Conservation (phyloP, 179 eudicot species). For the Beta macrorhiza region DNA sequence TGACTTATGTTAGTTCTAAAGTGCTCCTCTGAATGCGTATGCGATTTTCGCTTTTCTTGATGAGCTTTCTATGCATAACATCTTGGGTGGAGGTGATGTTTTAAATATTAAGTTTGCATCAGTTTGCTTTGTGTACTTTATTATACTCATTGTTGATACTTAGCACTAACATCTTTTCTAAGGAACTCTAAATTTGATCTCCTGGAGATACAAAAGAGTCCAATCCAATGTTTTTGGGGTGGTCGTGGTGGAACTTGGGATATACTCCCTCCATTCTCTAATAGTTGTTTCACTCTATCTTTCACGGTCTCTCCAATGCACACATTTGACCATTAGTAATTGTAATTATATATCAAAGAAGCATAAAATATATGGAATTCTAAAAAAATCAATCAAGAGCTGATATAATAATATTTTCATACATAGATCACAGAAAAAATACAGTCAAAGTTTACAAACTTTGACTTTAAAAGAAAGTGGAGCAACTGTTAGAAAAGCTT, state of each 20-base stretch:
- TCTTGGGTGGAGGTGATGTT: neutral
- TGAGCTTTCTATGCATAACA: neutral
- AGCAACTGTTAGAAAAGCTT: too few relatives aligned
- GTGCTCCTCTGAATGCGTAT: neutral
- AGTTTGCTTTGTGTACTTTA: neutral
- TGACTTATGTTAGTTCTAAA: too few relatives aligned
- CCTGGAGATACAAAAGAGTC: neutral
- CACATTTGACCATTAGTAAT: too few relatives aligned
- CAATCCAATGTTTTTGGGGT: neutral
- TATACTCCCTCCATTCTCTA: neutral
- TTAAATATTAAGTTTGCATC: neutral
- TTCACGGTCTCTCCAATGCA: too few relatives aligned
- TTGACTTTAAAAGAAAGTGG: too few relatives aligned
- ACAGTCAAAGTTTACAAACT: too few relatives aligned
- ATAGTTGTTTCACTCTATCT: too few relatives aligned
- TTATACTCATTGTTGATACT: constrained; percentile 7
- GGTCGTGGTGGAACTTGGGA: neutral
- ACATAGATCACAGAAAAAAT: too few relatives aligned
- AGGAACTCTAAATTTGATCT: neutral
- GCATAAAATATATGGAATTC: too few relatives aligned
- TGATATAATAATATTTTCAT: too few relatives aligned
- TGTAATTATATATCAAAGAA: too few relatives aligned
- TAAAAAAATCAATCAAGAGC: too few relatives aligned
- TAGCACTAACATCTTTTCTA: neutral
- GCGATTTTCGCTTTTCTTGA: neutral